Conservation (phyloP, 768 basidiomycete genomes). For the Russula abietina region DNA sequence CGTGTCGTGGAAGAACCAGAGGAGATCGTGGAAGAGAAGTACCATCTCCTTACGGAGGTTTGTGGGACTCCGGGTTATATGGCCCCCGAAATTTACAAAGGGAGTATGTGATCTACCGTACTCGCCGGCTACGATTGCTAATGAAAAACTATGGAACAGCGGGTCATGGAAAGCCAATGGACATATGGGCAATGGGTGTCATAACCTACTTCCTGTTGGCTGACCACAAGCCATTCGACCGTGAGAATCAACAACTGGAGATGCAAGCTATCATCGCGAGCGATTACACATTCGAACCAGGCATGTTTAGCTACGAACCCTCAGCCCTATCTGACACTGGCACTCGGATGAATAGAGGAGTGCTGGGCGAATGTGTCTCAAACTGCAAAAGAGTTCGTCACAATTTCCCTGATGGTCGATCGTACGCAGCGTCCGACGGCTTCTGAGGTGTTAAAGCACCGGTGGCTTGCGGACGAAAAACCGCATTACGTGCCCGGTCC, state of each 20-base stretch:
- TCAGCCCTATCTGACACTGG: not conserved
- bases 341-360: conserved; percentile 43
- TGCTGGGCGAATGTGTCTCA: conserved; percentile 85
- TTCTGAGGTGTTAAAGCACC: conserved; percentile 62
- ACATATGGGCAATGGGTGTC: conserved; percentile 97
- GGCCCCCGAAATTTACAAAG: conserved; percentile 95
- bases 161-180: conserved; percentile 92
- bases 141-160: conserved; percentile 37
- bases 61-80: conserved; percentile 96
- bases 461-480: conserved; percentile 67
- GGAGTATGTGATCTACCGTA: conserved; percentile 47
- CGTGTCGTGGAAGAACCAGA: conserved; percentile 91
- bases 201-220: conserved; percentile 95
- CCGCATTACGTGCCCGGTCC: conserved; percentile 70
- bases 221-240: conserved; percentile 95
- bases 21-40: conserved; percentile 67
- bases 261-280: conserved; percentile 94
- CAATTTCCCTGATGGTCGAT: conserved; percentile 78
- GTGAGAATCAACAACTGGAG: conserved; percentile 80
- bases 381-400: conserved; percentile 79
- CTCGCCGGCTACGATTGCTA: not conserved
- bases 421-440: conserved; percentile 74
- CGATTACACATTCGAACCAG: conserved; percentile 87
- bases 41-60: conserved; percentile 85
- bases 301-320: conserved; percentile 26